Conservation (phyloP, 208 protist species). For the Leishmania gerbilli region DNA sequence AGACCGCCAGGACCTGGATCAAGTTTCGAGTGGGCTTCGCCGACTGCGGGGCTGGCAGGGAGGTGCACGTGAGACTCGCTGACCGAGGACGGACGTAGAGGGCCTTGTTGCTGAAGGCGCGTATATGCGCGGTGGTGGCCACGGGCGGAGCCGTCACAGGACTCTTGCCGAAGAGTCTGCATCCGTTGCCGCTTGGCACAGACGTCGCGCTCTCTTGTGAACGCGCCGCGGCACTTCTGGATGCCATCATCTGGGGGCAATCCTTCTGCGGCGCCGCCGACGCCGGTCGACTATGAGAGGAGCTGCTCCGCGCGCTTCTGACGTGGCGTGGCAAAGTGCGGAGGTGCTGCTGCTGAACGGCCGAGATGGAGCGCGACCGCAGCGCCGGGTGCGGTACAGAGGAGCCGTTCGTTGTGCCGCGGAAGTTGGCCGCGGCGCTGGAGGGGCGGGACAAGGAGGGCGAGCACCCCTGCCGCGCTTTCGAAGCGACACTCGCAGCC, state of each 20-base stretch:
- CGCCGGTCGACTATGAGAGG: neutral
- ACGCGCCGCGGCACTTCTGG: neutral
- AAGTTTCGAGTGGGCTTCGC: neutral
- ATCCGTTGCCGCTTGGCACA: neutral
- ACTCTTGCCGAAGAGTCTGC: neutral
- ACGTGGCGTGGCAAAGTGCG: neutral
- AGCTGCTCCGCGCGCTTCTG: neutral
- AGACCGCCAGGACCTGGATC: neutral
- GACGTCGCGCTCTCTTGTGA: neutral
- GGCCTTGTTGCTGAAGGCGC: conserved; percentile 12
- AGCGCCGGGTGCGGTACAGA: conserved; percentile 9
- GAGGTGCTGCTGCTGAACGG: neutral
- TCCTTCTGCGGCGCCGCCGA: neutral
- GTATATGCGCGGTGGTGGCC: conserved; percentile 5
- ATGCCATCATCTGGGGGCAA: neutral
- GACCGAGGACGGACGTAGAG: conserved; percentile 26
- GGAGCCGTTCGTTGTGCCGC: neutral
- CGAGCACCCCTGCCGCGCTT: neutral
- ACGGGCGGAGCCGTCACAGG: neutral
- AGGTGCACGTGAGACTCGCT: conserved; percentile 7
- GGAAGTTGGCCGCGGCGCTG: conserved; percentile 3
- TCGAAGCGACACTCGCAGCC: neutral
- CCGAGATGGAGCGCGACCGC: conserved; percentile 11
- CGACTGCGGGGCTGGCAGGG: neutral
- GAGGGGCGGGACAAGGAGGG: neutral